Percentiles rank a stretch among this genome's conserved stretches.
phyloP scores from a whole-genome alignment of 176 grass and related monocot species.

The Phragmites australis region DNA sequence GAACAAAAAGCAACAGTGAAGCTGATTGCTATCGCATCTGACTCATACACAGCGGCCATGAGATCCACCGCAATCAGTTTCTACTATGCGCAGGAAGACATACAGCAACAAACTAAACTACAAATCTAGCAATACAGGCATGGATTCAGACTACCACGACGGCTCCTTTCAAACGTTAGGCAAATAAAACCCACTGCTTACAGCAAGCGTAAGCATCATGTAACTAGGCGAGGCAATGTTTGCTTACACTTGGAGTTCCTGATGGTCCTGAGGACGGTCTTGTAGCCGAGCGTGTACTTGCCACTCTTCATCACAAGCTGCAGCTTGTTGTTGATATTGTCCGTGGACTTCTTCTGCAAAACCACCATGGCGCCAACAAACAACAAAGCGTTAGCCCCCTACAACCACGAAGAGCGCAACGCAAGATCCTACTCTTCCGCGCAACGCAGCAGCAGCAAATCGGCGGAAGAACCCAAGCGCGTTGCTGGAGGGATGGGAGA shows the following conservation, averaged over 20 bases:
- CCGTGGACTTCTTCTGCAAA: conserved; percentile 82
- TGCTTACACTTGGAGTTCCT: conserved; percentile 82
- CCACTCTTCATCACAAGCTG: conserved; percentile 98
- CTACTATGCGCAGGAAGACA: not conserved
- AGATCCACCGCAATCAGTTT: conserved; percentile 50
- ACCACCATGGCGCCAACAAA: not conserved
- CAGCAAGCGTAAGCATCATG: not conserved
- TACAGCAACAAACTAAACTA: not conserved
- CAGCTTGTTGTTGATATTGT: conserved; percentile 97
- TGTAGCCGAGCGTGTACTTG: conserved; percentile 96
- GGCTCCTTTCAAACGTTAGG: not conserved
- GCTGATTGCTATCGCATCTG: conserved; percentile 23
- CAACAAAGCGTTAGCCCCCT: not conserved
- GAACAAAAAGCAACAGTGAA: not conserved
- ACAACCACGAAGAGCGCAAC: not conserved
- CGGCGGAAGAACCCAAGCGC: not conserved
- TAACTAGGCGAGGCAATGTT: not conserved
- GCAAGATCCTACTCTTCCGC: not conserved
- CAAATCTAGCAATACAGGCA: not conserved
- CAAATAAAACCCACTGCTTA: not conserved
- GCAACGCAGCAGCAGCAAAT: not conserved
- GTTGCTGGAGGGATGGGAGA: not conserved
- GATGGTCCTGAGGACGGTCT: conserved; percentile 89
- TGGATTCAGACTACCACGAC: not conserved
- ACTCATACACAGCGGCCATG: conserved; percentile 25